phyloP scores from a whole-genome alignment of 2,329 filamentous ascomycete species.

The Aspergillus versicolor region DNA sequence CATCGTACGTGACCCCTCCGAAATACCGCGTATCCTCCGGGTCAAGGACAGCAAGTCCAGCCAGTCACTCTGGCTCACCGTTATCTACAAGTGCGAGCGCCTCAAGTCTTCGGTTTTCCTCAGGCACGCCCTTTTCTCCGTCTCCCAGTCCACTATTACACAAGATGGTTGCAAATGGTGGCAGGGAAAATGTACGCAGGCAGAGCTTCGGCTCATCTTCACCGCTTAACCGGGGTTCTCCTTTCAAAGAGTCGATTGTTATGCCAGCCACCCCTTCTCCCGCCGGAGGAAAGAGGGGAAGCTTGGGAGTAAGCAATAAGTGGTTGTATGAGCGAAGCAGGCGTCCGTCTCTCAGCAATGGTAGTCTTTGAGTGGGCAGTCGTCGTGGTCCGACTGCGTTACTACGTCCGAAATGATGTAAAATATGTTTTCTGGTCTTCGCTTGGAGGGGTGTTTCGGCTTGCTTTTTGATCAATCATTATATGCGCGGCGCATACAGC shows the following conservation, averaged over 20 bases:
- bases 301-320: constrained; percentile 81
- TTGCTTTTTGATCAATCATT: constrained; percentile 1
- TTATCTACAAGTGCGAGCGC: constrained; percentile 37
- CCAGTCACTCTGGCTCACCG: constrained; percentile 38
- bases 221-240: constrained; percentile 36
- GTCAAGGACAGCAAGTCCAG: constrained; percentile 46
- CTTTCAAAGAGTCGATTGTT: constrained; percentile 29
- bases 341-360: constrained; percentile 38
- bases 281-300: constrained; percentile 63
- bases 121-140: constrained; percentile 55
- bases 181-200: constrained; percentile 48
- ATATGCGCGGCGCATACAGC: constrained; percentile 6
- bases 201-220: constrained; percentile 52
- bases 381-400: constrained; percentile 8
- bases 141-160: constrained; percentile 62
- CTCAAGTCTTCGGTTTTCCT: constrained; percentile 33
- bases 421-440: neutral
- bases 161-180: constrained; percentile 58
- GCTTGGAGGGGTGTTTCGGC: constrained; percentile 7
- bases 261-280: constrained; percentile 68
- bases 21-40: constrained; percentile 79
- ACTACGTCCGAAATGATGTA: constrained; percentile 11
- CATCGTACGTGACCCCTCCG: constrained; percentile 80
- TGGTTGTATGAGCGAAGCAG: constrained; percentile 86
- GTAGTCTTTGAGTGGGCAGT: constrained; percentile 28